Conservation (phyloP, 164 flowering plant genomes). For the Macadamia tetraphylla region DNA sequence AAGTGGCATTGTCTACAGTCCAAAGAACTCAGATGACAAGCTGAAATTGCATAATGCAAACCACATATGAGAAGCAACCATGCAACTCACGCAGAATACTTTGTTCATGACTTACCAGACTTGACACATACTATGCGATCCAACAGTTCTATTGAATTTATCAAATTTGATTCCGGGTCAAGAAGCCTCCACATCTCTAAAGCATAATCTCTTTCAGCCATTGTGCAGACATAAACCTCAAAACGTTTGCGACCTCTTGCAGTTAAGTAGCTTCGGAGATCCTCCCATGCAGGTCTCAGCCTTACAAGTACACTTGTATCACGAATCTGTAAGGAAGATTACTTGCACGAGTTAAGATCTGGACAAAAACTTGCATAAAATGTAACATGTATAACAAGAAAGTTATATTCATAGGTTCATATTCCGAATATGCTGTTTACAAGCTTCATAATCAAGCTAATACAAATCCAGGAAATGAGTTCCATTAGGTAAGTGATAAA, state of each 20-base stretch:
- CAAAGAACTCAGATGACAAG: neutral
- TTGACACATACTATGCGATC: conserved; percentile 95
- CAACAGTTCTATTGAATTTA: conserved; percentile 62
- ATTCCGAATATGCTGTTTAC: neutral
- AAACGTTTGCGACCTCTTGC: conserved; percentile 99
- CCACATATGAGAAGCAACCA: neutral
- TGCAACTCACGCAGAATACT: conserved; percentile 2
- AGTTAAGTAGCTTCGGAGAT: conserved; percentile 86
- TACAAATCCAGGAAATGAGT: neutral
- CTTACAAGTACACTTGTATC: conserved; percentile 99
- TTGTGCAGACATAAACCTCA: conserved; percentile 99
- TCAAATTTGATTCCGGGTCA: conserved; percentile 91
- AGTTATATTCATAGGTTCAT: neutral
- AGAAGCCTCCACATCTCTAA: conserved; percentile 99
- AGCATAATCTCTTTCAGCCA: conserved; percentile 99
- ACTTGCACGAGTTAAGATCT: neutral
- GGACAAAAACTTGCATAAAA: neutral
- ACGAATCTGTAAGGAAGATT: conserved; percentile 55
- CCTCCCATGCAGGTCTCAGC: conserved; percentile 99
- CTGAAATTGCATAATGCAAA: neutral
- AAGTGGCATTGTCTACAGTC: no score
- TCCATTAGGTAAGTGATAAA: neutral
- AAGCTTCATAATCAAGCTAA: neutral
- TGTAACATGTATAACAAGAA: neutral
- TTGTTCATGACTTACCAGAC: conserved; percentile 51